Base-by-base conservation (phyloP, 2,329 filamentous ascomycete species). In the Rhynchosporium graminicola region DNA sequence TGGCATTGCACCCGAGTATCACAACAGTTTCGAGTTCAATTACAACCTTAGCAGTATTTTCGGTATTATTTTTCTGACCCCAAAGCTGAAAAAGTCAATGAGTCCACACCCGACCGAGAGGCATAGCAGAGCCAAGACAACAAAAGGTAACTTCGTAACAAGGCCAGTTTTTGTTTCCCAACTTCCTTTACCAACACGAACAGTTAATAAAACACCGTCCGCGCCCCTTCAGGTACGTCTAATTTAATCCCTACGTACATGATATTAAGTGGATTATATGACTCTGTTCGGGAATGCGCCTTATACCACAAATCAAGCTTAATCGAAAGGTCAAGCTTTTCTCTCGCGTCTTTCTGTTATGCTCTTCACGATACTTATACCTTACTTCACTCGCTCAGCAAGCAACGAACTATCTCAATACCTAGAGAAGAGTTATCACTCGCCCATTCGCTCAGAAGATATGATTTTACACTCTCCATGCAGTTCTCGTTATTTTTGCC, bases 341-440 rank as follows among this genome's bases (percentile, higher is more conserved):
- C 40, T 47, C 36, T 33, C 55, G 47, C 29, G 36, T 40, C 28
- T 56, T 47, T 42, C 13, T 20, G 38, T 43, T 54, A 20, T 28
- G 15, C 28, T 4, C 3, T 51, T 45, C 45, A 33, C 51, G 50
- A 48, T 47, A 38, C 26, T 36, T 36, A 36, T 36, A 20, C 26
- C 20, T 48, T 54, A 50, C 56, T 54, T 59, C 61, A 59, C 48
- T 63, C 48, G 42, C 47, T 55, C 51, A 29, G 40, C 10, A 55
- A 43, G 42, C n/a, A 33, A 33, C 28, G 20, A 20, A 20, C 20
- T 26, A 9, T 20, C 20, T 47, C 50, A 43, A 12, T 40, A 51
- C 63, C 59, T 62, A 62, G 64, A 66, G 64, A 66, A 55, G 59
- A 46, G 51, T 63, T 40, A 62, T 56, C 62, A 64, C 62, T 66